These are phyloP conservation scores for Neoboletus magnificus DNA, from an alignment of 768 basidiomycete species.

Conservation along the genomic window DNA sequence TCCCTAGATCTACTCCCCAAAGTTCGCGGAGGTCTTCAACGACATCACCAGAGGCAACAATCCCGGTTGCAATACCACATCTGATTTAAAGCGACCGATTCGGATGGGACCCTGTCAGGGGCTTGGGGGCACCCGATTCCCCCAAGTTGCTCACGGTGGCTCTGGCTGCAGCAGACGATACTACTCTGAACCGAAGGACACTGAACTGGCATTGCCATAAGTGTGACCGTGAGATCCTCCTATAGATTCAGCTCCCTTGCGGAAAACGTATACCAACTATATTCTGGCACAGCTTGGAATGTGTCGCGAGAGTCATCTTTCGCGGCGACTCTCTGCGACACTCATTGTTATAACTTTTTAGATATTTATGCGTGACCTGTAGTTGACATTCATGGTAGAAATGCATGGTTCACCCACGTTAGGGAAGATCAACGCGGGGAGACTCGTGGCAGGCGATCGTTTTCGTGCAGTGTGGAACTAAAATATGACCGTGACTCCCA, in stretches of 20 bases:
- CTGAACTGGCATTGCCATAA: not conserved
- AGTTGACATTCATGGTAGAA: not conserved
- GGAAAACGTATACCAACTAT: too few species aligned
- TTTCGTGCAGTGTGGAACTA: not conserved
- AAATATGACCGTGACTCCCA: not conserved
- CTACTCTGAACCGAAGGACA: too few species aligned
- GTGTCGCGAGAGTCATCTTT: too few species aligned
- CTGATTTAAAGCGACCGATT: conserved; percentile 30
- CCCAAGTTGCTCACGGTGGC: not conserved
- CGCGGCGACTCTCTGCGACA: too few species aligned
- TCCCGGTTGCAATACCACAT: conserved; percentile 40
- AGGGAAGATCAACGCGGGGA: not conserved
- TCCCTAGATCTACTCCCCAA: not conserved
- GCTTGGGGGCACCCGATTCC: conserved; percentile 16
- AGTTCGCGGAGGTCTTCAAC: conserved; percentile 16
- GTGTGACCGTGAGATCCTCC: not conserved
- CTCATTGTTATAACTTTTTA: too few species aligned
- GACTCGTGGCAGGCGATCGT: not conserved
- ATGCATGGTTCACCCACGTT: too few species aligned
- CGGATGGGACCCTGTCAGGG: conserved; percentile 48
- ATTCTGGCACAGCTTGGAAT: too few species aligned
- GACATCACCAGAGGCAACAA: conserved; percentile 47
- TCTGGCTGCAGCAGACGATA: conserved; percentile 3
- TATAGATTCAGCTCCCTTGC: too few species aligned
- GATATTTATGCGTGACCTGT: too few species aligned